Evolutionary conservation across 1,139 yeast species (phyloP).

Genomic region (Geotrichum europaeum): DNA sequence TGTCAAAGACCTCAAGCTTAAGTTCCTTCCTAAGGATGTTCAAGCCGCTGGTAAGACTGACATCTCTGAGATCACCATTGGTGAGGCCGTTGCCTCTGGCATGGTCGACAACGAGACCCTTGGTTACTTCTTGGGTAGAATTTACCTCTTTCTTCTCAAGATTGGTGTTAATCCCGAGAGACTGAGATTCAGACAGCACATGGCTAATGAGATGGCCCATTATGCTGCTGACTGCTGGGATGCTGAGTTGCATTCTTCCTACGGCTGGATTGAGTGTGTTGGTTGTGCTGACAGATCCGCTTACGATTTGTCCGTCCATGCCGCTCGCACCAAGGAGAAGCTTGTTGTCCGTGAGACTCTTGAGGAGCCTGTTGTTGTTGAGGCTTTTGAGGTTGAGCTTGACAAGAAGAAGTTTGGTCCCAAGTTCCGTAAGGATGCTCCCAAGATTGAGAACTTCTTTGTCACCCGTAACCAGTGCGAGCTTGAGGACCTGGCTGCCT

Average conservation of each 20-base stretch:
- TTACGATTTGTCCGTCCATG: slow-evolving; percentile 90
- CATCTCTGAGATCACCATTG: slow-evolving; percentile 60
- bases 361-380: slow-evolving; percentile 76
- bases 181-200: slow-evolving; percentile 96
- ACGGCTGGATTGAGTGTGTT: slow-evolving; percentile 99
- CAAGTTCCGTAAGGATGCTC: slow-evolving; percentile 93
- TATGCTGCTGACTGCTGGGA: slow-evolving; percentile 99
- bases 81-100: slow-evolving; percentile 81
- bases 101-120: slow-evolving; percentile 95
- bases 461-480: slow-evolving; percentile 75
- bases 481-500: slow-evolving; percentile 67
- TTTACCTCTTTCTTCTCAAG: slow-evolving; percentile 71
- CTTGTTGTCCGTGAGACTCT: slow-evolving; percentile 88
- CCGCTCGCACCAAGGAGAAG: slow-evolving; percentile 92
- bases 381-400: slow-evolving; percentile 74
- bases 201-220: slow-evolving; percentile 99
- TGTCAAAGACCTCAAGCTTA: slow-evolving; percentile 64
- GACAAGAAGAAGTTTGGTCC: slow-evolving; percentile 97
- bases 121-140: slow-evolving; percentile 94
- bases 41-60: slow-evolving; percentile 82
- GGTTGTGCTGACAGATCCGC: slow-evolving; percentile 99
- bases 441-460: slow-evolving; percentile 80
- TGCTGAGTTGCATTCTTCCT: slow-evolving; percentile 91
- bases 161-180: slow-evolving; percentile 84
- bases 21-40: slow-evolving; percentile 75